Conservation (phyloP, 768 basidiomycete genomes). For the Agaricus blazei region DNA sequence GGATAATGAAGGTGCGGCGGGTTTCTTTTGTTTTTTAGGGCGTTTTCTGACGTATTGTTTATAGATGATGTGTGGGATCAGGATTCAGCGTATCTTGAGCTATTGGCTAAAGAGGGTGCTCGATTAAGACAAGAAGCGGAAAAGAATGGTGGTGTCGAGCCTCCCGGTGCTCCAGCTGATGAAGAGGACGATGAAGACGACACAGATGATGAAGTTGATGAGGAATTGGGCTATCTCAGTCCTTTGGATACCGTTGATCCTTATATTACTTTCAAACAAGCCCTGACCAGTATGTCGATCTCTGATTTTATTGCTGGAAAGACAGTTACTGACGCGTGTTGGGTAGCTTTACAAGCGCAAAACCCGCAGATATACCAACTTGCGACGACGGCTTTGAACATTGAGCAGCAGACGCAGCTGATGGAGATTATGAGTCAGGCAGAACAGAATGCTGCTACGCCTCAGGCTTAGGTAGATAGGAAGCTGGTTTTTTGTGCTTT, state of each 20-base stretch:
- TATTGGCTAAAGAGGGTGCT: conserved; percentile 79
- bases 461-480: conserved; percentile 14
- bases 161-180: conserved; percentile 56
- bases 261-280: conserved; percentile 73
- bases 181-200: conserved; percentile 72
- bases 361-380: conserved; percentile 65
- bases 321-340: not conserved
- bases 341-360: conserved; percentile 68
- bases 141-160: conserved; percentile 41
- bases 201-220: conserved; percentile 57
- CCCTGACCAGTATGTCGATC: conserved; percentile 58
- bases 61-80: conserved; percentile 88
- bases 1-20: conserved; percentile 48
- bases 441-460: conserved; percentile 31
- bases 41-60: conserved; percentile 12
- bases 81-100: conserved; percentile 82
- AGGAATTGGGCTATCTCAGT: conserved; percentile 84
- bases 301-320: conserved; percentile 5
- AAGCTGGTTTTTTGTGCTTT: too few species aligned
- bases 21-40: not conserved
- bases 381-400: conserved; percentile 62
- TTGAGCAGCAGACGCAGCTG: conserved; percentile 74
- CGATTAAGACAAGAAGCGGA: conserved; percentile 65
- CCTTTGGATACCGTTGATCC: conserved; percentile 77
- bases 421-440: conserved; percentile 84